Percentiles rank a stretch among this genome's conserved stretches.
Evolutionary conservation across 1,284 basidiomycete genomes (phyloP).

Genomic region (Phylloporus sp.): DNA sequence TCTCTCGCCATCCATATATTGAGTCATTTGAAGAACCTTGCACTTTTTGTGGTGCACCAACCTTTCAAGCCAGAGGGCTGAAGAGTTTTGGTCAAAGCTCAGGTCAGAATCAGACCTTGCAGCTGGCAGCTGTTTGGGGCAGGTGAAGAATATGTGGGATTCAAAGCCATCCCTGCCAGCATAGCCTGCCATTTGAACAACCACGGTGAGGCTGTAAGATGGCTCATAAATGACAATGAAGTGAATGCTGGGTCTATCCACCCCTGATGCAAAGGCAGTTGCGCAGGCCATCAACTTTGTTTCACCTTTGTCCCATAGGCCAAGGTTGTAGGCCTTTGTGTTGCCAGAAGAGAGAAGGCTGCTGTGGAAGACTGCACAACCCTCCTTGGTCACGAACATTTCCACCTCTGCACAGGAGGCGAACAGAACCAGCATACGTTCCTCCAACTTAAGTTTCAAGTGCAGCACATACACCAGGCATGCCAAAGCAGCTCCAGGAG

Average conservation of each 20-base stretch:
- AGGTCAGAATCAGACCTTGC: not conserved
- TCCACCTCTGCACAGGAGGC: not conserved
- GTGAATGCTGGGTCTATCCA: no score
- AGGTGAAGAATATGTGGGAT: conserved; percentile 7
- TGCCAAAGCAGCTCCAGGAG: not conserved
- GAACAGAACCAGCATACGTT: not conserved
- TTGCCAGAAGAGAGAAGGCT: not conserved
- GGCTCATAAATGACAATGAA: no score
- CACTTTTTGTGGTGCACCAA: not conserved
- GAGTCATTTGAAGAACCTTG: not conserved
- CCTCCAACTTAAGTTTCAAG: not conserved
- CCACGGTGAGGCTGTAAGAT: no score
- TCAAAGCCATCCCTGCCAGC: conserved; percentile 5
- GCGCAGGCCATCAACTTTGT: conserved; percentile 1
- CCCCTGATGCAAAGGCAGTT: no score
- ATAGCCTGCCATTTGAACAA: no score
- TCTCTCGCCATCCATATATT: not conserved
- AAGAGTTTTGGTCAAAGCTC: not conserved
- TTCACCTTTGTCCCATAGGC: not conserved
- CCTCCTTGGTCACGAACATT: not conserved
- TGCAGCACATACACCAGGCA: not conserved
- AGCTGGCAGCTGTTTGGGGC: not conserved
- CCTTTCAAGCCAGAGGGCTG: not conserved
- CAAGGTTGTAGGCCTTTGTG: not conserved
- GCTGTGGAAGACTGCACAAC: not conserved